phyloP scores from a whole-genome alignment of 371 early-diverging fungal species.

The Phascolomyces articulosus region DNA sequence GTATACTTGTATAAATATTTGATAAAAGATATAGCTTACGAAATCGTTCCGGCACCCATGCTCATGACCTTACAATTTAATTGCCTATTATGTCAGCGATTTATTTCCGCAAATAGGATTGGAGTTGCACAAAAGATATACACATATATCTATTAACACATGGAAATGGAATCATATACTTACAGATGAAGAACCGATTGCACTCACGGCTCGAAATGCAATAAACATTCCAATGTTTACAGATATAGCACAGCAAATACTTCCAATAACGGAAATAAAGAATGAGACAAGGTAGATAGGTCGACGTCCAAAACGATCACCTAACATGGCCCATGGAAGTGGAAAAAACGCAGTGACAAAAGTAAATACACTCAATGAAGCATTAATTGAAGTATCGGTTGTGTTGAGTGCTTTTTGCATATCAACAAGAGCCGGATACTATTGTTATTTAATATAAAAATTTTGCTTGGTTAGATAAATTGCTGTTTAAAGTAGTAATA shows the following conservation, averaged over 20 bases:
- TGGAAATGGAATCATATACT: constrained; percentile 4
- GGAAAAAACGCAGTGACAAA: constrained; percentile 34
- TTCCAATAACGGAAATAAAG: constrained; percentile 26
- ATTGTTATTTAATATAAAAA: not conserved
- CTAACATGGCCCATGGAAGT: constrained; percentile 25
- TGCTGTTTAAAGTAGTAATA: too few species aligned
- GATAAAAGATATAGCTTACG: constrained; percentile 10
- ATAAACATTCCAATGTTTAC: constrained; percentile 30
- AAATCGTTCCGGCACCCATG: constrained; percentile 54
- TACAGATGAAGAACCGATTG: constrained; percentile 30
- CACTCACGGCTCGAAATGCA: constrained; percentile 29
- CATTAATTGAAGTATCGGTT: constrained; percentile 29
- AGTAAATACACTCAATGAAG: constrained; percentile 32
- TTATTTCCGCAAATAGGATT: not conserved
- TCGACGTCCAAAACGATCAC: constrained; percentile 24
- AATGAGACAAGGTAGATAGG: constrained; percentile 30
- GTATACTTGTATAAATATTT: too few species aligned
- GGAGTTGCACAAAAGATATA: not conserved
- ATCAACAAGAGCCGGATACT: constrained; percentile 29
- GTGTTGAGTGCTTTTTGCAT: constrained; percentile 28
- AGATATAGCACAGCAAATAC: constrained; percentile 33
- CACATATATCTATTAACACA: too few species aligned
- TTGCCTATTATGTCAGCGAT: not conserved
- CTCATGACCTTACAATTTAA: constrained; percentile 33
- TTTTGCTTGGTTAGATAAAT: too few species aligned